Evolutionary conservation across 805 yeast genomes (phyloP), one percentile per base, ranked within the genome.

Genomic region (Zygotorulaspora sp.): DNA sequence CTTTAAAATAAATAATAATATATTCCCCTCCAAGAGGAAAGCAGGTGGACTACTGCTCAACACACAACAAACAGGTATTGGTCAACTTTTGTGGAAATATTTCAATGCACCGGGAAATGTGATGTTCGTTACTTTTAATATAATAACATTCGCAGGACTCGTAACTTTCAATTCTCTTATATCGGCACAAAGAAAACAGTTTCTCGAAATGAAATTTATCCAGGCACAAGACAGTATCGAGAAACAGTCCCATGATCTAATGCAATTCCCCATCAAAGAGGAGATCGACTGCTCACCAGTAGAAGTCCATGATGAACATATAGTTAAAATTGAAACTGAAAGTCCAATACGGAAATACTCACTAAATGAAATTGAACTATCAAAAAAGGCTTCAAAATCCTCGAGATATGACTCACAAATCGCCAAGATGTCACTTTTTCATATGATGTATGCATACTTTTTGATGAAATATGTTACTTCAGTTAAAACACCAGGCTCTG

Each of bases 101-200:
- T 60, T 63, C 37, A 63, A 60, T 38, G 63, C 67, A 1, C 71
- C 71, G 3, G 57, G 63, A 0, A 66, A 66, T 45, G 40, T 64
- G 3, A 40, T 63, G 48, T 66, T 66, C 40, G 52, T 66, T 1
- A 52, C 67, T 1, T 60, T 67, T 1, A 66, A 66, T 36, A 28
- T 66, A 0, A 44, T 64, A 1, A 57, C 65, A 2, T 48, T 66
- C 18, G 57, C 59, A 1, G 65, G 66, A 5, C 41, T 63, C 4
- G 57, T 57, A 5, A 50, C 65, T 1, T 63, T 61, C 45, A 49
- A 62, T 21, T 55, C 65, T 0, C 27, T 62, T 22, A 44, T 51
- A 4, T 46, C 56, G 5, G n/a, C 41, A 24, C 28, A 43, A 36
- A 30, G 47, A 39, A 44, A 35, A 28, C 41, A 20, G 11, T 31